Evolutionary conservation across 148 eudicot genomes (phyloP).

Genomic region (Diospyros lotus): DNA sequence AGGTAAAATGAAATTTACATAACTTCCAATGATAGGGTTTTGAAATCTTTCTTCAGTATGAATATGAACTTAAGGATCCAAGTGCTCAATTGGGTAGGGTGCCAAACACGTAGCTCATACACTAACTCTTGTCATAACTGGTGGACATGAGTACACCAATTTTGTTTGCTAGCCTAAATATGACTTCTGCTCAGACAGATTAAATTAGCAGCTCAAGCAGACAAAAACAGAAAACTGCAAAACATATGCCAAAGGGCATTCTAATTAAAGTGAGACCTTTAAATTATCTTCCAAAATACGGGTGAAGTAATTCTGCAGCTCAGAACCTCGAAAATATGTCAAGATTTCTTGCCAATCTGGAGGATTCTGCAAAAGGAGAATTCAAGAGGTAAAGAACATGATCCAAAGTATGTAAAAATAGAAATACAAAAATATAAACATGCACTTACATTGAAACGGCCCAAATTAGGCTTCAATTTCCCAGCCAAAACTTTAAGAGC

Average conservation of each 20-base stretch:
- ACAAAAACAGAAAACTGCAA: background rate
- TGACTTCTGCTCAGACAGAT: too few species aligned
- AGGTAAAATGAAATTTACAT: too few species aligned
- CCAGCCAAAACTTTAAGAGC: conserved; percentile 99
- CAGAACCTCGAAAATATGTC: conserved; percentile 83
- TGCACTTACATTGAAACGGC: conserved; percentile 68
- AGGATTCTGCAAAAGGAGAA: conserved; percentile 59
- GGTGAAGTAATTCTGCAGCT: conserved; percentile 85
- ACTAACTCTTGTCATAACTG: too few species aligned
- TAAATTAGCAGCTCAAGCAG: too few species aligned
- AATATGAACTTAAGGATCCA: too few species aligned
- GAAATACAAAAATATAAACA: background rate
- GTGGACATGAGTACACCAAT: too few species aligned
- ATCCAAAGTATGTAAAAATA: conserved; percentile 1
- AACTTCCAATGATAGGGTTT: too few species aligned
- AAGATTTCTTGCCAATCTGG: conserved; percentile 95
- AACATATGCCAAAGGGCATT: background rate
- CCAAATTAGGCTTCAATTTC: conserved; percentile 90
- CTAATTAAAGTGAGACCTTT: conserved; percentile 45
- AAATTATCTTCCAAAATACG: conserved; percentile 88
- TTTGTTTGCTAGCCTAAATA: too few species aligned
- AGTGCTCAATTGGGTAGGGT: too few species aligned
- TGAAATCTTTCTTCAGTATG: too few species aligned
- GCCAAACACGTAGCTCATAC: too few species aligned
- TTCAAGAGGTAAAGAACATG: background rate